phyloP scores from a whole-genome alignment of 768 basidiomycete genomes.

The Agaricus sinodeliciosus region DNA sequence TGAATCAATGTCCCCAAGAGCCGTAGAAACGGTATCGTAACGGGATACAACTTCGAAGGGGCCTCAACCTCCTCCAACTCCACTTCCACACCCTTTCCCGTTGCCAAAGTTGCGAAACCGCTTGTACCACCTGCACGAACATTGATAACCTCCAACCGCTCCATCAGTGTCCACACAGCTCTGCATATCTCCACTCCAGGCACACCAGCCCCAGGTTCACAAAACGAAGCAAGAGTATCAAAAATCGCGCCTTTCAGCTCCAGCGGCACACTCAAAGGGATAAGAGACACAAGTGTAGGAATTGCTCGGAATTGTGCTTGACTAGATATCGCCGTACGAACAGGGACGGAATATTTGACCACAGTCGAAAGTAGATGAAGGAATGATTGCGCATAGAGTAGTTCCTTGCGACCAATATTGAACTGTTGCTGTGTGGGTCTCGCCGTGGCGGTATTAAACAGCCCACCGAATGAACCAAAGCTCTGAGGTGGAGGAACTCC shows the following conservation, averaged over 20 bases:
- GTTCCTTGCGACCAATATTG: conserved; percentile 59
- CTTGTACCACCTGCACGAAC: conserved; percentile 41
- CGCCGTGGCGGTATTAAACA: conserved; percentile 31
- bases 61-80: conserved; percentile 88
- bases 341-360: conserved; percentile 66
- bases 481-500: conserved; percentile 37
- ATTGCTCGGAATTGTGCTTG: conserved; percentile 79
- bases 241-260: conserved; percentile 86
- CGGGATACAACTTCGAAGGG: conserved; percentile 71
- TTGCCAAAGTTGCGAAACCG: conserved; percentile 40
- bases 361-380: conserved; percentile 74
- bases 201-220: conserved; percentile 68
- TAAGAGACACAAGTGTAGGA: conserved; percentile 69
- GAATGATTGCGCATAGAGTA: conserved; percentile 74
- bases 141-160: conserved; percentile 78
- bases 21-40: conserved; percentile 83
- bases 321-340: conserved; percentile 69
- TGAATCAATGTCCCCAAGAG: conserved; percentile 81
- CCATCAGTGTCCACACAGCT: conserved; percentile 80
- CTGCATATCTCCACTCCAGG: conserved; percentile 76
- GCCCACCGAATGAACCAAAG: conserved; percentile 24
- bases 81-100: conserved; percentile 74
- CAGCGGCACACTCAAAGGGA: conserved; percentile 78
- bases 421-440: conserved; percentile 39
- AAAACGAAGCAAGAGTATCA: conserved; percentile 76